Percentiles rank a stretch among this genome's conserved stretches.
These are phyloP conservation scores for Elsinoe perseae DNA, from an alignment of 2,329 filamentous ascomycete species.

Conservation along the genomic window DNA sequence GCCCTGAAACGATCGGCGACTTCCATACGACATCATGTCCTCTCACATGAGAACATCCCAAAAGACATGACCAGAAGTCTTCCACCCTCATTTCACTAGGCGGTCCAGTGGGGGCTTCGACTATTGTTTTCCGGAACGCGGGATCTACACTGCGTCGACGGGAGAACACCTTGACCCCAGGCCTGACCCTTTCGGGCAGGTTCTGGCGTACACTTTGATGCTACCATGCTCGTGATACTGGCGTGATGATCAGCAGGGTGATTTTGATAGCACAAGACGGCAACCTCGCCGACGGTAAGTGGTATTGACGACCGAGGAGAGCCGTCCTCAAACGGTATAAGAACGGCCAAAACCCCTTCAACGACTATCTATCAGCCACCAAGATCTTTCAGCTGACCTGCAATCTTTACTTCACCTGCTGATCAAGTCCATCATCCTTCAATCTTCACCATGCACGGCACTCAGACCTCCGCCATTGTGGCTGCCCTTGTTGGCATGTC, in stretches of 20 bases:
- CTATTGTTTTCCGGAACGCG: background rate
- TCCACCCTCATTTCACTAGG: background rate
- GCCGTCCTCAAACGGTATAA: constrained; percentile 2
- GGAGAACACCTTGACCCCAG: constrained; percentile 10
- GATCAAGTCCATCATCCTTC: background rate
- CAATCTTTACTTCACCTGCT: background rate
- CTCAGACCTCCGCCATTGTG: constrained; percentile 23
- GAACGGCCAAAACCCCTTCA: background rate
- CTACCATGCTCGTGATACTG: constrained; percentile 12
- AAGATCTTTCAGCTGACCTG: background rate
- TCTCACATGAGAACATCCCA: background rate
- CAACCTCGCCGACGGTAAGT: background rate
- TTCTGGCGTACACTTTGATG: constrained; percentile 6
- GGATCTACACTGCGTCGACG: constrained; percentile 2
- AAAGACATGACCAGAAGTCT: background rate
- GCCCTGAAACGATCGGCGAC: constrained; percentile 7
- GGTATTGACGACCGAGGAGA: background rate
- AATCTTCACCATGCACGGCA: constrained; percentile 23
- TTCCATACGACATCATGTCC: background rate
- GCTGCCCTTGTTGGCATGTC: constrained; percentile 26
- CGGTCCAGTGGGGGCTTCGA: background rate
- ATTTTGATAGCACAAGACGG: background rate
- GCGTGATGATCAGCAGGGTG: constrained; percentile 11
- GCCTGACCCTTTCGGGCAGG: constrained; percentile 12
- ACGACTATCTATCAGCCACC: background rate